Percentiles rank a stretch among this genome's conserved stretches.
Evolutionary conservation across 495 filamentous ascomycete species (phyloP).

Genomic region (Xylaria cubensis): DNA sequence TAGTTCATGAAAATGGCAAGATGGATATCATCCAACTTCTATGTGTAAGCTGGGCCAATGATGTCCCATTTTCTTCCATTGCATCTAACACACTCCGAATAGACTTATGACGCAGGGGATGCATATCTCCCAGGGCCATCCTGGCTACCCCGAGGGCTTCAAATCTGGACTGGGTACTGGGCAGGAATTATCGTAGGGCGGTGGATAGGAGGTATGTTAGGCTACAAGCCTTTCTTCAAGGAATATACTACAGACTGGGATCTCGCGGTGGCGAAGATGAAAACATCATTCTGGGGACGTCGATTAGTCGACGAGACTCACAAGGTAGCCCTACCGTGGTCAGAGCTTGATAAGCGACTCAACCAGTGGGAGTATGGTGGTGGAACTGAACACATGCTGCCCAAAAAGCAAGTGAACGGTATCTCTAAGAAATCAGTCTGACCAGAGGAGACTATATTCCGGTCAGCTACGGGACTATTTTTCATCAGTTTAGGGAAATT

Average conservation of each 20-base stretch:
- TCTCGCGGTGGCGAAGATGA: constrained; percentile 44
- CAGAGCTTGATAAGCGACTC: constrained; percentile 1
- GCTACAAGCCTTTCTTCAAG: constrained; percentile 51
- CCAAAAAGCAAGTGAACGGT: neutral
- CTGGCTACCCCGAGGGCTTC: constrained; percentile 39
- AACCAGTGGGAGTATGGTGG: neutral
- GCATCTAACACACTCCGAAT: neutral
- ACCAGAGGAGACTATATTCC: neutral
- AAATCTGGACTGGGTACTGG: constrained; percentile 37
- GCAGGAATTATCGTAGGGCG: constrained; percentile 47
- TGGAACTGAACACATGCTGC: constrained; percentile 1
- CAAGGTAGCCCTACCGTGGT: neutral
- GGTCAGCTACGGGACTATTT: neutral
- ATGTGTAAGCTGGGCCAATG: constrained; percentile 33
- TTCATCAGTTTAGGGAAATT: neutral
- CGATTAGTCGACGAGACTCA: constrained; percentile 16
- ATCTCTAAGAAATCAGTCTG: neutral
- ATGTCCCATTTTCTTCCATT: neutral
- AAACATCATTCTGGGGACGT: constrained; percentile 35
- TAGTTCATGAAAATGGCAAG: constrained; percentile 35
- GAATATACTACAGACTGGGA: constrained; percentile 55
- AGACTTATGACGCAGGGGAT: constrained; percentile 50
- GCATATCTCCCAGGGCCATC: constrained; percentile 41
- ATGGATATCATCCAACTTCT: constrained; percentile 48
- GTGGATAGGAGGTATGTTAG: constrained; percentile 50